Base-by-base conservation (phyloP, 1,284 basidiomycete genomes). In the Cutaneotrichosporon cavernicola region DNA sequence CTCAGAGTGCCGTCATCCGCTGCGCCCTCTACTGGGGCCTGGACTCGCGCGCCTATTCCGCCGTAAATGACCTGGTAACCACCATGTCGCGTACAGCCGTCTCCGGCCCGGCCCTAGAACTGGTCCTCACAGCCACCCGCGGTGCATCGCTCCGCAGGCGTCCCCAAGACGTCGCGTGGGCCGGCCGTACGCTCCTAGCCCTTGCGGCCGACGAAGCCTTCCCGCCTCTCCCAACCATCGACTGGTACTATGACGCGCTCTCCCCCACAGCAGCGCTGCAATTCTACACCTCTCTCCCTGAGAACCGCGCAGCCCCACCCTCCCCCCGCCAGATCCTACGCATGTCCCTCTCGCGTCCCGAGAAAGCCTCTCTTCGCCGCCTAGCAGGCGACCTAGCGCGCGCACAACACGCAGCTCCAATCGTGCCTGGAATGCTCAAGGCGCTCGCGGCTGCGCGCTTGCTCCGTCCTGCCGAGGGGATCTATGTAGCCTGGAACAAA, bases 1-100 rank as follows among this genome's bases (percentile, higher is more conserved):
- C 68, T 7, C 70, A 69, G 49, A 61, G 62, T 8, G 63, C 68
- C 2, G 64, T 68, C 0, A 51, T 60, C 4, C 64, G 65, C 4
- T 59, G 63, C 5, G 58, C 59, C 4, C 57, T 69, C 13, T 32
- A 36, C 26, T 69, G 68, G 68, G 57, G 55, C n/a, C 56, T 66
- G 18, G 61, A 65, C 53, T 22, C 34, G 18, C 65, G 68, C 11
- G 63, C 65, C 5, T 49, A 57, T 14, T n/a, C 53, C 1, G 66
- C 64, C 5, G 58, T 64, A 2, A 59, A 65, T 34, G 69, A 64
- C 34, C 49, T 72, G 4, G 60, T 70, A 21, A 47, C 60, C 16
- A 69, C 69, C 4, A 64, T 71, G 60, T n/a, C 32, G 14, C 21
- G 46, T 3, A 62, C 61, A 21, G 58, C 53, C 9, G 38, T 58